A percentile compares a stretch with the other conserved stretches of the same genome.
These are phyloP conservation scores for Eucalyptus cloeziana DNA, from an alignment of 345 rosid genomes.

Conservation along the genomic window DNA sequence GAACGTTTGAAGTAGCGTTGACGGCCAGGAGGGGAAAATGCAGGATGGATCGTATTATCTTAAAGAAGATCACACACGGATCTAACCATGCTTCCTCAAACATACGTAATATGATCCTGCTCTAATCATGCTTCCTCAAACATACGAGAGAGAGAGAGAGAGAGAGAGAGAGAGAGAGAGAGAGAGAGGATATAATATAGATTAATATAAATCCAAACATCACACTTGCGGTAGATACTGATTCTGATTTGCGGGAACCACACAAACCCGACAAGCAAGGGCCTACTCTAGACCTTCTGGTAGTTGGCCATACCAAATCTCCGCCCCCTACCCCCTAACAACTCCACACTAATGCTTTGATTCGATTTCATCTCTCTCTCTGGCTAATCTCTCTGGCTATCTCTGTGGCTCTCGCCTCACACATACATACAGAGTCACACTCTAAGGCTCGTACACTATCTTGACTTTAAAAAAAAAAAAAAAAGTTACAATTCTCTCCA, in stretches of 20 bases:
- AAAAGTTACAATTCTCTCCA: not conserved
- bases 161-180: not conserved
- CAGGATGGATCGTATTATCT: not conserved
- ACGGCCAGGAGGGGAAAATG: not conserved
- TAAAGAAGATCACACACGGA: not conserved
- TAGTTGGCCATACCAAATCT: slow-evolving; percentile 17
- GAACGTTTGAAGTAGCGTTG: not conserved
- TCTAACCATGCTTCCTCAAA: no score
- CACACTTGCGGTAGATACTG: slow-evolving; percentile 37
- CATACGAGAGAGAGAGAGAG: not conserved
- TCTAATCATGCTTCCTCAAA: not conserved
- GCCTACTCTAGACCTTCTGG: slow-evolving; percentile 14
- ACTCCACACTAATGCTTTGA: not conserved
- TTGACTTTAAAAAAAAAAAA: not conserved
- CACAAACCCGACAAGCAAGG: slow-evolving; percentile 21
- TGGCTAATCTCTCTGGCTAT: not conserved
- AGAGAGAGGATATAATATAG: not conserved
- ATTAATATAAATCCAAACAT: not conserved
- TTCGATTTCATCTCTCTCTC: not conserved
- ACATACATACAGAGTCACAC: not conserved
- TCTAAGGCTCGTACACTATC: not conserved
- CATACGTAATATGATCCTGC: not conserved
- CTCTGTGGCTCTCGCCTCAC: not conserved
- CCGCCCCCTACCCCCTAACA: not conserved
- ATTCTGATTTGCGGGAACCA: slow-evolving; percentile 60